Conservation (phyloP, 2,329 filamentous ascomycete species). For the Fusarium sp. region DNA sequence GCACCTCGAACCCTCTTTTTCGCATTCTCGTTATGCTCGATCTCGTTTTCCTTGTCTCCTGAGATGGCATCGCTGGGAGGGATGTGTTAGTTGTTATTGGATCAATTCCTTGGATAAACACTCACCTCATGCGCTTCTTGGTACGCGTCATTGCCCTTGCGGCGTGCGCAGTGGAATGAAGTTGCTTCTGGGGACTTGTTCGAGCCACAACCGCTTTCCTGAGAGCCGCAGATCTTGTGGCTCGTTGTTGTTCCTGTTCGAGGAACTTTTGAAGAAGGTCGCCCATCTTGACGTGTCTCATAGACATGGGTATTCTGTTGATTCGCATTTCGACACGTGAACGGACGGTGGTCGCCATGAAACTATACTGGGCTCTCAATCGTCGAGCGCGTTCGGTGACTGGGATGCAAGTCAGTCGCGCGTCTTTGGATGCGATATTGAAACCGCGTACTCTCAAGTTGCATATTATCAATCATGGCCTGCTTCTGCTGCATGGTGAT, state of each 20-base stretch:
- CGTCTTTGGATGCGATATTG: constrained; percentile 25
- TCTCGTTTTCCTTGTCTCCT: constrained; percentile 80
- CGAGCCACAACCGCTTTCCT: constrained; percentile 56
- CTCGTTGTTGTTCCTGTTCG: constrained; percentile 55
- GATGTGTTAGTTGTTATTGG: constrained; percentile 42
- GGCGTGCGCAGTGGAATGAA: constrained; percentile 37
- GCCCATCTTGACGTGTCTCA: constrained; percentile 82
- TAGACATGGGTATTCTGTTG: constrained; percentile 83
- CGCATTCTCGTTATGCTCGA: constrained; percentile 65
- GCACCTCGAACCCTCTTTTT: constrained; percentile 70
- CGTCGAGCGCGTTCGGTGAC: constrained; percentile 88
- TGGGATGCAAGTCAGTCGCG: constrained; percentile 50
- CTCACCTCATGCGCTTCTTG: constrained; percentile 62
- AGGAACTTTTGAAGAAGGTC: constrained; percentile 69
- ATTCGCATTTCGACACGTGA: constrained; percentile 91
- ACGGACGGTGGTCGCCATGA: constrained; percentile 84
- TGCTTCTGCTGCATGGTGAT: constrained; percentile 80
- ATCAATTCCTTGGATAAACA: not conserved
- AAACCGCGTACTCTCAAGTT: constrained; percentile 75
- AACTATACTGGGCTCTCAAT: constrained; percentile 84
- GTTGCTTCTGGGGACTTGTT: constrained; percentile 49
- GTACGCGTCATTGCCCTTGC: constrained; percentile 42
- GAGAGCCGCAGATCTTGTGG: constrained; percentile 57
- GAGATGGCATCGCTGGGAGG: constrained; percentile 66
- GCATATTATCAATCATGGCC: constrained; percentile 85